Evolutionary conservation across 2,329 filamentous ascomycete species (phyloP), one percentile per base, ranked within the genome.

Genomic region (Trematosphaeria pertusa): DNA sequence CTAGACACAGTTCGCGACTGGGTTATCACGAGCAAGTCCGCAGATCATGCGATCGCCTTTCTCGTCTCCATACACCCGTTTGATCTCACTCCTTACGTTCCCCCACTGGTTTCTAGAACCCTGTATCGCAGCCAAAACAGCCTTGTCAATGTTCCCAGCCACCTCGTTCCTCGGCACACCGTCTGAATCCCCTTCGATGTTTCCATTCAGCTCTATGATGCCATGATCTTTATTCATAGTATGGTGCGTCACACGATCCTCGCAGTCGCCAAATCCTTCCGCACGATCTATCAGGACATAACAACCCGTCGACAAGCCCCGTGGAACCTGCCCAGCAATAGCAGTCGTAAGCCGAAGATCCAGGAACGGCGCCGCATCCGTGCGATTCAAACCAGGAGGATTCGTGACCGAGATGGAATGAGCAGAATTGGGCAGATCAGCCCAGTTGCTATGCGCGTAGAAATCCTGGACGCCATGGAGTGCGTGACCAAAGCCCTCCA

Each of bases 381-480:
- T 17, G 4, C 15, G 19, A 24, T 36, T 40, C 10, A 46, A 26
- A 10, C 46, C 46, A n/a, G 46, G 46, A 4, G 46, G 40, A 21
- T 49, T 49, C 6, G 19, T 19, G 20, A 36, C 35, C 6, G 32
- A 43, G 9, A 35, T 43, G 21, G 43, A 10, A 10, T 28, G 21
- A 11, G 21, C n/a, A 3, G 33, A n/a, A 32, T 46, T 34, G 3
- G 20, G 10, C 14, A 28, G 9, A 28, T 51, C 56, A 4, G 44
- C 56, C 54, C 56, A 59, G 11, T 59, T 54, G 28, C 53, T 57
- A 18, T 55, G 46, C n/a, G 48, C 50, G 15, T 57, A 55, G 18
- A 59, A 53, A 37, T 60, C 57, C 37, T 60, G 57, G 7, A 58
- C 33, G 5, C 57, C 57, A 32, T 60, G 57, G 8, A 60, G 35